These are phyloP conservation scores for Allomyces macrogynus DNA, from an alignment of 192 early-diverging fungal species.

Conservation along the genomic window DNA sequence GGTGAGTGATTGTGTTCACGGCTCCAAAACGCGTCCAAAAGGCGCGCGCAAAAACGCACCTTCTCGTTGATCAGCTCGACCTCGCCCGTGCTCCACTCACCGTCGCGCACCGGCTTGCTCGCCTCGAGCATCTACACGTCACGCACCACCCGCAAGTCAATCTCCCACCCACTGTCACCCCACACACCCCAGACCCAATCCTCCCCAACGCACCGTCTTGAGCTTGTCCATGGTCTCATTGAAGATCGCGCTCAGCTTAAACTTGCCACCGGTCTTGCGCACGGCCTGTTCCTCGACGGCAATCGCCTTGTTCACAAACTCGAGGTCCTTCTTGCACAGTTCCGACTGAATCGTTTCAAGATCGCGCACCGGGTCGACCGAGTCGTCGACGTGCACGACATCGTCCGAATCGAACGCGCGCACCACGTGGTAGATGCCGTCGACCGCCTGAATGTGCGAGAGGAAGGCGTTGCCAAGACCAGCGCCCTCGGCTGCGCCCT, in stretches of 20 bases:
- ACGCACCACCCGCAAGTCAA: too few species aligned
- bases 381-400: slow-evolving; percentile 31
- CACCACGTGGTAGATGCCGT: slow-evolving; percentile 34
- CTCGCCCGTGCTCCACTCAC: slow-evolving; percentile 80
- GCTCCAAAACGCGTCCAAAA: neutral
- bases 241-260: slow-evolving; percentile 12
- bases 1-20: neutral
- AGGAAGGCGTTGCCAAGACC: slow-evolving; percentile 65
- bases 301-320: slow-evolving; percentile 10
- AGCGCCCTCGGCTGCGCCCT: slow-evolving; percentile 25
- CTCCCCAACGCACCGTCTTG: slow-evolving; percentile 17
- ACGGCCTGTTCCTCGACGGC: neutral
- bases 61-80: slow-evolving; percentile 13
- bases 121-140: slow-evolving; percentile 21
- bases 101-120: slow-evolving; percentile 73
- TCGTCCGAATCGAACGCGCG: slow-evolving; percentile 60
- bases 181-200: too few species aligned
- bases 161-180: too few species aligned
- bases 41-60: neutral
- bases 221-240: slow-evolving; percentile 14
- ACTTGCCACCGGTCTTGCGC: neutral
- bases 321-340: slow-evolving; percentile 28
- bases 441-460: slow-evolving; percentile 45
- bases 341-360: slow-evolving; percentile 62
- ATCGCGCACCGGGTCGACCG: slow-evolving; percentile 54